Conservation (phyloP, 1,284 basidiomycete genomes). For the Rhizoctonia solani region DNA sequence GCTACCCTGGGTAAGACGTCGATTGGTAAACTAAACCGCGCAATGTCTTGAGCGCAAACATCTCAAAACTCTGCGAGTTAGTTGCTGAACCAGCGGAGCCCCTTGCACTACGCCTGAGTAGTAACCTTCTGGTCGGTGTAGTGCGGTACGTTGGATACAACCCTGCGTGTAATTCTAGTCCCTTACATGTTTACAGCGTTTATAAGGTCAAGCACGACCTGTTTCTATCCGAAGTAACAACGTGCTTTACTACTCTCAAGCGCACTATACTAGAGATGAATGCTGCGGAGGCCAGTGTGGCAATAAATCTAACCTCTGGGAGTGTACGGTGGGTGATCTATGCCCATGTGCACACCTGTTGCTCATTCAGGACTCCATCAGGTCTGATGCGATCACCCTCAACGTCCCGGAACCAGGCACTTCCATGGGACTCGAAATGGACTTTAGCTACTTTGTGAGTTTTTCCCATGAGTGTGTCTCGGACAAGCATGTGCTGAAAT, state of each 20-base stretch:
- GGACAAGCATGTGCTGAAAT: neutral
- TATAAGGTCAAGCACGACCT: conserved; percentile 87
- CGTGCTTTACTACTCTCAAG: conserved; percentile 73
- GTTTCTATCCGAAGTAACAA: conserved; percentile 74
- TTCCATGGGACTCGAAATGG: conserved; percentile 46
- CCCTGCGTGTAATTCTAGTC: no score
- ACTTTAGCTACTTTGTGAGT: conserved; percentile 71
- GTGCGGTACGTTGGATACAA: no score
- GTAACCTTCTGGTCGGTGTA: conserved; percentile 84
- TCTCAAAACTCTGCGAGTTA: conserved; percentile 73
- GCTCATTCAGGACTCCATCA: neutral
- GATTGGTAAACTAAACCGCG: conserved; percentile 81
- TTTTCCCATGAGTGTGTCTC: neutral
- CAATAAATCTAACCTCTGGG: neutral
- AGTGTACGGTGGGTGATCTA: conserved; percentile 1
- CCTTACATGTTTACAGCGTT: conserved; percentile 55
- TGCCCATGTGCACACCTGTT: neutral
- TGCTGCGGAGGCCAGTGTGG: conserved; percentile 24
- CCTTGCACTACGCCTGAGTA: conserved; percentile 79
- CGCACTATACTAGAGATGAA: conserved; percentile 53
- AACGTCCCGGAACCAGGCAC: conserved; percentile 18
- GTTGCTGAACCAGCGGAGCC: conserved; percentile 83
- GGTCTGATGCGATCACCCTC: conserved; percentile 19
- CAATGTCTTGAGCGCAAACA: conserved; percentile 79
- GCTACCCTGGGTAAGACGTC: conserved; percentile 83